Base-by-base conservation (phyloP, 352 stramenopile genomes). In the Globisporangium ultimum region DNA sequence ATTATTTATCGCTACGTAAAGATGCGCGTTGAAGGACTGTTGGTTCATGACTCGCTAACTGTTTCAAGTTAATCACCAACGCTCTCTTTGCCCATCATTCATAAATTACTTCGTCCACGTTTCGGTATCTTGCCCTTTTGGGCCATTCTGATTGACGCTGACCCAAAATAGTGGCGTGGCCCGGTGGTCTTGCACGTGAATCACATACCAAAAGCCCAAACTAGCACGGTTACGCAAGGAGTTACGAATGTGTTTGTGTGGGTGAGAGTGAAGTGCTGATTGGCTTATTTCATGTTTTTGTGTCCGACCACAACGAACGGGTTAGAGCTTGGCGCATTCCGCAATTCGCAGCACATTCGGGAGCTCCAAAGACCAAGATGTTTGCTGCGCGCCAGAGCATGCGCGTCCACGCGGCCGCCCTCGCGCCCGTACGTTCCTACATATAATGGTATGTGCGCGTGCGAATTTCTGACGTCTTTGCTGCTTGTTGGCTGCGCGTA, bases 351-450 rank as follows among this genome's bases (percentile, higher is more conserved):
- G 36, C 36, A 41, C 38, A 45, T 18, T n/a, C 40, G 40, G 2
- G 28, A 15, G 12, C 40, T 13, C 3, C 11, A 43, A 43, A 43
- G 2, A 5, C 24, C 28, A 36, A 36, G 32, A 63, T 63, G 57
- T 28, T 63, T 41, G 57, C 57, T 15, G 49, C 38, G 17, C 57
- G 57, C 10, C 56, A 56, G 48, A 62, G 48, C 28, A 18, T 41
- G 13, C 56, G 56, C 41, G 57, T 45, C 40, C 40, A 45, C 10
- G 13, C 3, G 3, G 40, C 49, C 28, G 38, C 45, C 49, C 11
- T 32, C 20, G 10, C 32, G 13, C 57, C 49, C 17, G 57, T 63
- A 21, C 32, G 53, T 58, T 12, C 17, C 22, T 24, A 2, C 40
- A 18, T 12, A 17, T 18, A 34, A n/a, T 22, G 9, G 17, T 20